These are phyloP conservation scores for Catunica adiposa DNA, from an alignment of 2,329 filamentous ascomycete species.

Conservation along the genomic window DNA sequence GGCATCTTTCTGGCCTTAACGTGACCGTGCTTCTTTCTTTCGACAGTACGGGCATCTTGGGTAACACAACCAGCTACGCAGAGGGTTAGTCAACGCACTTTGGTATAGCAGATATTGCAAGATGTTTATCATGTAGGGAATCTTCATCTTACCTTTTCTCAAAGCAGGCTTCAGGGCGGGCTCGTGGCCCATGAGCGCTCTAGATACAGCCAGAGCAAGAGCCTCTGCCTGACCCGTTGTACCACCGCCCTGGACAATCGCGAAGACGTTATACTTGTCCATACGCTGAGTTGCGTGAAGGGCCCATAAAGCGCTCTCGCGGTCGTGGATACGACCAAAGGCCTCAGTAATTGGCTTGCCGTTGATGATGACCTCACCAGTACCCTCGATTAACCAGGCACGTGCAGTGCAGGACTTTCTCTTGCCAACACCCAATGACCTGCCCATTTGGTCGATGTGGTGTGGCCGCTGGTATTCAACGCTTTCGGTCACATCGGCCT, in stretches of 20 bases:
- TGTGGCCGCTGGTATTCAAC: constrained; percentile 11
- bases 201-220: constrained; percentile 74
- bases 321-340: constrained; percentile 80
- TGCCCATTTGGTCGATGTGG: constrained; percentile 58
- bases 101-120: constrained; percentile 11
- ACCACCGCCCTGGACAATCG: constrained; percentile 66
- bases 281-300: constrained; percentile 65
- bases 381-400: constrained; percentile 81
- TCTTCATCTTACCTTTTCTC: constrained; percentile 56
- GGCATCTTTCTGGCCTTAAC: constrained; percentile 97
- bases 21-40: constrained; percentile 95
- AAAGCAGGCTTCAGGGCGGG: constrained; percentile 76
- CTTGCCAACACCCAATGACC: constrained; percentile 64
- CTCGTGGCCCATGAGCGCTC: constrained; percentile 79
- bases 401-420: constrained; percentile 76
- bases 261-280: constrained; percentile 97
- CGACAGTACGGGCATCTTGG: constrained; percentile 77
- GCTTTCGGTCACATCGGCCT: constrained; percentile 13
- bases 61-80: constrained; percentile 74
- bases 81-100: constrained; percentile 26
- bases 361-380: constrained; percentile 79
- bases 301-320: constrained; percentile 87
- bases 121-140: constrained; percentile 7
- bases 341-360: constrained; percentile 67
- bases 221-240: constrained; percentile 93